Evolutionary conservation across 345 rosid species (phyloP).

Genomic region (Bruguiera parviflora): DNA sequence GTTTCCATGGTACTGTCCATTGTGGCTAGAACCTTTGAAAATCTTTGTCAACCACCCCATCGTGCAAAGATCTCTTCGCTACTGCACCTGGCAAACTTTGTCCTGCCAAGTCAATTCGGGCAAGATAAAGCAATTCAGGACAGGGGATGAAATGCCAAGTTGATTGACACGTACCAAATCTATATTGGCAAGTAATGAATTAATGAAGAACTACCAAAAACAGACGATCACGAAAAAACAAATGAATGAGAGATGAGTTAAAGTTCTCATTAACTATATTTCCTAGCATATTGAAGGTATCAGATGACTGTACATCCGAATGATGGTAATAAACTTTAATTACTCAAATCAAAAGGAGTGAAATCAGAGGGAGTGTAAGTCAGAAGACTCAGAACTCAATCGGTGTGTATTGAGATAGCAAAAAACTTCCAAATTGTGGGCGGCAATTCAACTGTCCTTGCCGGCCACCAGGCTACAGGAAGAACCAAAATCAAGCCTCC

Average conservation of each 20-base stretch:
- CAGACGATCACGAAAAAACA: background rate
- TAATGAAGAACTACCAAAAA: background rate
- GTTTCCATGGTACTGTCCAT: conserved; percentile 49
- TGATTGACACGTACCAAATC: background rate
- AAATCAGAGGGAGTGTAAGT: no score
- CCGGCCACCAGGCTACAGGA: conserved; percentile 1
- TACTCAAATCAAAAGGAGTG: no score
- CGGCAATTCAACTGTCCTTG: background rate
- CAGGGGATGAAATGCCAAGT: conserved; percentile 1
- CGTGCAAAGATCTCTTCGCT: conserved; percentile 13
- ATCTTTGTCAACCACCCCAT: conserved; percentile 91
- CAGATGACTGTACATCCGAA: background rate
- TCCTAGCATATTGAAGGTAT: background rate
- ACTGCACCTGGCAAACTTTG: conserved; percentile 22
- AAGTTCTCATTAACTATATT: background rate
- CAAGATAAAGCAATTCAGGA: conserved; percentile 17
- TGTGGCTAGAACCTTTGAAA: conserved; percentile 62
- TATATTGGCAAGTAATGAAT: background rate
- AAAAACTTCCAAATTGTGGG: background rate
- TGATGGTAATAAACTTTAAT: background rate
- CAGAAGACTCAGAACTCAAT: background rate
- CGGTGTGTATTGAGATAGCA: background rate
- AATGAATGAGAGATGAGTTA: background rate
- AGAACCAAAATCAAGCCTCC: conserved; percentile 7
- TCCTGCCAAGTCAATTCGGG: conserved; percentile 34